Base-by-base conservation (phyloP, 1,284 basidiomycete species). In the Schizopora paradoxa region DNA sequence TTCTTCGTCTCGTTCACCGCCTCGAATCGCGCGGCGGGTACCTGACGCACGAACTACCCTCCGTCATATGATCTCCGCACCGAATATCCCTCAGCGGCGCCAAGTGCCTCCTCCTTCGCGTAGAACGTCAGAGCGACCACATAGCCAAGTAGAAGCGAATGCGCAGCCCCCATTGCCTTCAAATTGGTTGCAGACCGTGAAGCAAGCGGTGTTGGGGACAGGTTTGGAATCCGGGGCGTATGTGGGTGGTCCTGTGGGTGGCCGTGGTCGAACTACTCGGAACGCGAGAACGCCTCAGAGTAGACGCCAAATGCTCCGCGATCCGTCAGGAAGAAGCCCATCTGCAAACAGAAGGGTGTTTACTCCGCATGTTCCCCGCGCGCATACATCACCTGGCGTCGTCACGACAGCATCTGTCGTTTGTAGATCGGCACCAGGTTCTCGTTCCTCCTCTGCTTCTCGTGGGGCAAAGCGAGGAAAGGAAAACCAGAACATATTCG, bases 1-100 rank as follows among this genome's bases (percentile, higher is more conserved):
- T 23, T 25, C 44, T 7, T 46, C 48, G 14, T 51, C 49, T 10
- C 26, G 14, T 11, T 40, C 49, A 11, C 44, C 48, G 11, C 44
- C 48, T 2, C 26, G 33, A 10, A 22, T 18, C 10, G 27, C 8
- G 8, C 35, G 27, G 28, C 6, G 16, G 5, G 59, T 54, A 25
- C 66, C 68, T n/a, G 77, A 76, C 13, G 81, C 82, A 5, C 72
- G 72, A 7, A 74, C 77, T 6, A 77, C 83, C 55, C 70, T 86
- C 10, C 73, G 82, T 16, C 82, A 84, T 55, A 83, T 86, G 68
- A 73, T 73, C 0, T 85, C 82, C 18, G 69, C 70, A 8, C 76
- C 80, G 14, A 73, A 72, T 52, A 75, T 84, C 41, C 63, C 69
- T 31, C 64, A 66, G 22, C 64, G 68, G 13, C 65, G 46, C 63